Evolutionary conservation across 2,329 filamentous ascomycete genomes (phyloP), one percentile per base, ranked within the genome.

Genomic region (Fusarium tuaranense): DNA sequence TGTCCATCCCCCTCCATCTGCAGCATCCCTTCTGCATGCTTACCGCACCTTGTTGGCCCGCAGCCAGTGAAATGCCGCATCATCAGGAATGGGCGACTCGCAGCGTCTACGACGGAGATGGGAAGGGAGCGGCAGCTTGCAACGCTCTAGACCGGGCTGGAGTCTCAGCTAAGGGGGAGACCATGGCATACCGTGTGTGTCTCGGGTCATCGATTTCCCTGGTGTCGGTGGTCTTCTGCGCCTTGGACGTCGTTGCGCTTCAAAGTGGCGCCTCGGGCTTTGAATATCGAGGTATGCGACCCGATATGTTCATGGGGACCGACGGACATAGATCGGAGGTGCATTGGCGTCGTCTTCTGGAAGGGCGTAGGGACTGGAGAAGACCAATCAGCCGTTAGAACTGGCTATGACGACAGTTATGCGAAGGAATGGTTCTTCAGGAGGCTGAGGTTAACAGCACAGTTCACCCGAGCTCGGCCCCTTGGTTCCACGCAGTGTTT

Each of bases 281-380:
- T 58, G 27, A 38, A 59, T 27, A 74, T 60, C 46, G 13, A 59
- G 34, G 36, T 66, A 38, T 30, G 13, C 22, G 48, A 48, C 60
- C 41, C 36, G 41, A 30, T 68, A 55, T 9, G 27, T 46, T 48
- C 64, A 65, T 63, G 18, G 59, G 59, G 60, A 25, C 51, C 57
- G 65, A 67, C 65, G 72, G 72, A 18, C 46, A 69, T 74, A 67
- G 36, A 27, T 69, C 72, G 72, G 72, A 36, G 48, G 58, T 74
- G 57, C 27, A 34, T 27, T 36, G 32, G 27, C 27, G 13, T 41
- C 34, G n/a, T 60, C 63, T 71, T 74, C 36, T 68, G 59, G 46
- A 62, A 74, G 48, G 38, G n/a, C 6, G 25, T 57, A 55, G 34
- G 51, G 39, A 72, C 53, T 36, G 20, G 10, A 13, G 22, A 46